Conservation (phyloP, 768 basidiomycete species). For the Auriscalpium orientale region DNA sequence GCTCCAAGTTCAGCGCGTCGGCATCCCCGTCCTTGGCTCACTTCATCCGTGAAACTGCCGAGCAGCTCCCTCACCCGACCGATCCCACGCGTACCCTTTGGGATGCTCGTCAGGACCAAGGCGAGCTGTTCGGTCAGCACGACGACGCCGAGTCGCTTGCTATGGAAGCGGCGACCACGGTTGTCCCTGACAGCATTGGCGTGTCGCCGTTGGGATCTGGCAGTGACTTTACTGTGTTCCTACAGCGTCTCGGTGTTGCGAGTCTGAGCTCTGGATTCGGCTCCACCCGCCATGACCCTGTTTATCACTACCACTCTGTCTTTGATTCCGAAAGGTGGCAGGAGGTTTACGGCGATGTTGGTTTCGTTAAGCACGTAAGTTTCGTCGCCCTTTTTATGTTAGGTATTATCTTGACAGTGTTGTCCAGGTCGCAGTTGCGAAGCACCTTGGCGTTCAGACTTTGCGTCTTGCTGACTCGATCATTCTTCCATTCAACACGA, state of each 20-base stretch:
- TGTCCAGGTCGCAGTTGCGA: constrained; percentile 46
- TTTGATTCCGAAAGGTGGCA: constrained; percentile 55
- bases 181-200: constrained; percentile 28
- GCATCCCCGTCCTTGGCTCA: constrained; percentile 82
- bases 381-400: too few relatives aligned
- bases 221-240: constrained; percentile 88
- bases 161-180: constrained; percentile 31
- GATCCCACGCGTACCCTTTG: constrained; percentile 59
- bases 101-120: constrained; percentile 64
- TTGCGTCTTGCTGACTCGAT: constrained; percentile 48
- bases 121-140: constrained; percentile 38
- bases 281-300: constrained; percentile 33
- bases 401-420: too few relatives aligned
- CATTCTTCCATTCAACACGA: constrained; percentile 63
- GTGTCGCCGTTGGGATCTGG: constrained; percentile 71
- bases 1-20: constrained; percentile 45
- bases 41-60: constrained; percentile 59
- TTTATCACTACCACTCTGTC: constrained; percentile 56
- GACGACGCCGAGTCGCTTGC: constrained; percentile 37
- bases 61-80: constrained; percentile 69
- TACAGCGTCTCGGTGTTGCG: constrained; percentile 65
- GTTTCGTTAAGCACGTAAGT: constrained; percentile 47
- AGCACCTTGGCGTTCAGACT: constrained; percentile 46
- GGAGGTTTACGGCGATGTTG: constrained; percentile 56
- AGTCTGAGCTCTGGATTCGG: constrained; percentile 26